These are phyloP conservation scores for Choiromyces venosus DNA, from an alignment of 495 filamentous ascomycete species.

Conservation along the genomic window DNA sequence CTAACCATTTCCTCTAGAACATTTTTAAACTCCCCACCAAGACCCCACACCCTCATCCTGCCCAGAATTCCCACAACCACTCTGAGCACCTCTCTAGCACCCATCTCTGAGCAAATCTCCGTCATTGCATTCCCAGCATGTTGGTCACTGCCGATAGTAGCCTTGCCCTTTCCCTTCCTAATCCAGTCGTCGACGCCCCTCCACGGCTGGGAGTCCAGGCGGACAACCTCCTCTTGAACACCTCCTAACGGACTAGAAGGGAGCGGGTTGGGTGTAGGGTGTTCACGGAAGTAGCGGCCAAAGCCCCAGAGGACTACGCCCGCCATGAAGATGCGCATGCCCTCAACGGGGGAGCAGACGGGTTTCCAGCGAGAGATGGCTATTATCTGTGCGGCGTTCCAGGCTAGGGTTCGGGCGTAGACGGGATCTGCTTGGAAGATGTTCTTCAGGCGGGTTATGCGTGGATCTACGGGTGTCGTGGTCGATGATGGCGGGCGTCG, in stretches of 20 bases:
- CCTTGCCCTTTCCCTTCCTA: conserved; percentile 36
- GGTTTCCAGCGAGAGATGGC: conserved; percentile 41
- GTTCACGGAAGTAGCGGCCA: conserved; percentile 35
- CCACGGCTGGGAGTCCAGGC: conserved; percentile 39
- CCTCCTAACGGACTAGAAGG: conserved; percentile 23
- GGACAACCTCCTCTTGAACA: conserved; percentile 33
- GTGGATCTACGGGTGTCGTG: conserved; percentile 25
- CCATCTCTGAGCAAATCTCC: conserved; percentile 37
- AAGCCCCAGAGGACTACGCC: conserved; percentile 43
- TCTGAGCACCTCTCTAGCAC: conserved; percentile 37
- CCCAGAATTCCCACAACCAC: conserved; percentile 42
- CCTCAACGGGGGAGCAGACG: conserved; percentile 38
- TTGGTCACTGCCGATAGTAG: conserved; percentile 36
- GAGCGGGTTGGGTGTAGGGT: neutral
- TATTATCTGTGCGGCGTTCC: conserved; percentile 43
- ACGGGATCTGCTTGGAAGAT: conserved; percentile 35
- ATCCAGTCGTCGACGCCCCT: conserved; percentile 38
- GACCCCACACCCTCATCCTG: conserved; percentile 39
- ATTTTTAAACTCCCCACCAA: conserved; percentile 41
- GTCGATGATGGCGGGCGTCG: conserved; percentile 31
- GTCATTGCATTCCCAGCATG: conserved; percentile 34
- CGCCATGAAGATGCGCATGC: conserved; percentile 41
- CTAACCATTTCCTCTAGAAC: conserved; percentile 40
- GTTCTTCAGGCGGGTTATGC: conserved; percentile 24
- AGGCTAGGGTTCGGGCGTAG: conserved; percentile 39